These are phyloP conservation scores for Podila minutissima DNA, from an alignment of 192 early-diverging fungal genomes.

Conservation along the genomic window DNA sequence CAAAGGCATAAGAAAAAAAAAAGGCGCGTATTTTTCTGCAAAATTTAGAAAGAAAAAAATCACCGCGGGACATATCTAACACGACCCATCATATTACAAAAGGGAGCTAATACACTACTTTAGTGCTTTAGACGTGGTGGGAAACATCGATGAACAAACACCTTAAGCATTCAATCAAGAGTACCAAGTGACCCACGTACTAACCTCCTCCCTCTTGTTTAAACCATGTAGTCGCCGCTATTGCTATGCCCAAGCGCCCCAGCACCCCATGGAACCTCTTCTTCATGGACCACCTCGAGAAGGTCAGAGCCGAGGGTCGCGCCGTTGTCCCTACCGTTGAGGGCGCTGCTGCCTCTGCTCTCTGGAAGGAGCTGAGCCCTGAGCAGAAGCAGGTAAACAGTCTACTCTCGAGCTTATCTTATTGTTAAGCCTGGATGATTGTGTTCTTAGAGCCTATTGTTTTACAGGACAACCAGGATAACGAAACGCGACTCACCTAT, in stretches of 20 bases:
- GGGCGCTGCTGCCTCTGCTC: constrained; percentile 37
- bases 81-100: no score
- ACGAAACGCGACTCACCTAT: background rate
- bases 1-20: background rate
- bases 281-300: constrained; percentile 49
- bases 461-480: background rate
- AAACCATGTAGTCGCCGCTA: constrained; percentile 20
- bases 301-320: constrained; percentile 35
- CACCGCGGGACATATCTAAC: no score
- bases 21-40: no score
- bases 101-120: no score
- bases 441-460: background rate
- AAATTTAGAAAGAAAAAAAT: no score
- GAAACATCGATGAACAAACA: no score
- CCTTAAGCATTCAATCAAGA: no score
- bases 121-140: no score
- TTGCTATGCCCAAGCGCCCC: constrained; percentile 43
- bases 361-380: constrained; percentile 41
- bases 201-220: background rate
- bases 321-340: constrained; percentile 48
- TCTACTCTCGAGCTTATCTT: background rate
- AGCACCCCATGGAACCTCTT: constrained; percentile 52
- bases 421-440: background rate
- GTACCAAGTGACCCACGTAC: background rate
- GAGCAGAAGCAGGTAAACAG: constrained; percentile 41